Evolutionary conservation across 768 basidiomycete species (phyloP), one percentile per base, ranked within the genome.

Genomic region (Suillus variegatus): DNA sequence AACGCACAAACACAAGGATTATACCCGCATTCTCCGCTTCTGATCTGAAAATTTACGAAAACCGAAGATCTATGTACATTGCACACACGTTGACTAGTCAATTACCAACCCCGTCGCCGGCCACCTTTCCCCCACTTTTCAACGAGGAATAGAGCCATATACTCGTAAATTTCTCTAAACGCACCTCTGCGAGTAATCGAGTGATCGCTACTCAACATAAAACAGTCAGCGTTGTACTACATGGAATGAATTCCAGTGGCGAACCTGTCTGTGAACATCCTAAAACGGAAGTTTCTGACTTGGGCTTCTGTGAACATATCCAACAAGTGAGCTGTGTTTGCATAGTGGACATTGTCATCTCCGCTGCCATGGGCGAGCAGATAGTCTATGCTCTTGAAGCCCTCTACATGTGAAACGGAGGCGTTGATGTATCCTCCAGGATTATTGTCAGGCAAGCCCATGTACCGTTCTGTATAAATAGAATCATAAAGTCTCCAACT

Each of bases 391-490:
- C 91, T 81, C 68, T 85, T 79, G 82, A 99, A 99, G 4, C 89
- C 94, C 12, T 89, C 90, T 58, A 97, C 94, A 73, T 93, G 89
- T 64, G 90, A 88, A 63, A 99, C 90, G 0, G 93, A 93, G 20
- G 93, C 91, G 57, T 91, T 94, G 69, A 91, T 78, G 80, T 99
- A 99, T n/a, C 97, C 97, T 0, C 81, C 87, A 0, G 85, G 85
- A 75, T 99, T 98, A 12, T 85, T 78, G 18, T 82, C 75, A 0
- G 95, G 95, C 32, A 92, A 83, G 69, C 88, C 87, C 95, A 99
- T 95, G 82, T 98, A 99, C 20, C 97, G 89, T 71, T 99, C 97
- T 2, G 97, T 99, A 76, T 99, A 99, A 68, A 99, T 91, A 0
- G 95, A 91, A 79, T 99, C 91, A 69, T 95, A 93, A 60, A 93